phyloP scores from a whole-genome alignment of 352 stramenopile genomes.

The Pythium scleroteichum region DNA sequence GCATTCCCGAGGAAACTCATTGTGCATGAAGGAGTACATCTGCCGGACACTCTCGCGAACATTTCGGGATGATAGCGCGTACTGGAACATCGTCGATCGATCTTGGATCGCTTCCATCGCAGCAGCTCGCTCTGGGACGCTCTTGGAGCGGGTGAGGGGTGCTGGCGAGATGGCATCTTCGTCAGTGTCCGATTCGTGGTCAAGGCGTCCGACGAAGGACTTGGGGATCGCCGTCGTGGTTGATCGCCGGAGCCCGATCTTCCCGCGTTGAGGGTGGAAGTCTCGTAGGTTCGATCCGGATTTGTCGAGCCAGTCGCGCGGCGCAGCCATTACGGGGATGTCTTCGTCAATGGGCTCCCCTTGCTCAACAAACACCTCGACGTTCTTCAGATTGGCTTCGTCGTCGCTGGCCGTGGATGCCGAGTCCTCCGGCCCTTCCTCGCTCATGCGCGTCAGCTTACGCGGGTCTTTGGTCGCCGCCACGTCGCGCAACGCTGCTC shows the following conservation, averaged over 20 bases:
- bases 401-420: slow-evolving; percentile 14
- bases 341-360: slow-evolving; percentile 6
- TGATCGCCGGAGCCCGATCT: slow-evolving; percentile 44
- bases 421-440: slow-evolving; percentile 13
- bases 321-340: slow-evolving; percentile 13
- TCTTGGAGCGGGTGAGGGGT: slow-evolving; percentile 50
- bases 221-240: slow-evolving; percentile 51
- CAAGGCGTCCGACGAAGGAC: slow-evolving; percentile 7
- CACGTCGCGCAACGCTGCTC: slow-evolving; percentile 8
- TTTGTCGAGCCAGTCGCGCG: slow-evolving; percentile 5
- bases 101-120: slow-evolving; percentile 61
- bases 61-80: slow-evolving; percentile 50
- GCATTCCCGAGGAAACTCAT: slow-evolving; percentile 58
- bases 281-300: not conserved
- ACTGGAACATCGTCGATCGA: slow-evolving; percentile 57
- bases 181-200: slow-evolving; percentile 15
- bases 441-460: slow-evolving; percentile 9
- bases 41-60: slow-evolving; percentile 65
- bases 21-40: slow-evolving; percentile 63
- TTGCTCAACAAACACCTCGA: slow-evolving; percentile 5
- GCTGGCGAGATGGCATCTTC: not conserved
- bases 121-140: slow-evolving; percentile 52
- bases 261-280: slow-evolving; percentile 16
- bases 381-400: not conserved
- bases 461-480: slow-evolving; percentile 1